Conservation (phyloP, 1,139 yeast species). For the Candida dubliniensis region DNA sequence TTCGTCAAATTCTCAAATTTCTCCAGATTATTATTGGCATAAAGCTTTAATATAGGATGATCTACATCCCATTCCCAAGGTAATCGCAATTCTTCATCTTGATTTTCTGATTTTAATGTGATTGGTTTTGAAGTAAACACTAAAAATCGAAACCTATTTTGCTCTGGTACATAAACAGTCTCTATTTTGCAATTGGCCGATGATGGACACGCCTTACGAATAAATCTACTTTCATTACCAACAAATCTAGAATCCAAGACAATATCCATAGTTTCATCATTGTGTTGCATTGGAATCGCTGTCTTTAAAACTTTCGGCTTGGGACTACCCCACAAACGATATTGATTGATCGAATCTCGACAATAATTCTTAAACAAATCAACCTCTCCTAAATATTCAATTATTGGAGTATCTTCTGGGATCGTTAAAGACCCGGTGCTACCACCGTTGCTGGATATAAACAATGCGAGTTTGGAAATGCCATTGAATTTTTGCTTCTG, state of each 20-base stretch:
- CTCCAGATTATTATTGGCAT: slow-evolving; percentile 26
- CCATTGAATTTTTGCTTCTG: slow-evolving; percentile 71
- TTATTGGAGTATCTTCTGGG: slow-evolving; percentile 53
- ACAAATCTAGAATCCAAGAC: slow-evolving; percentile 76
- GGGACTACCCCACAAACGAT: slow-evolving; percentile 77
- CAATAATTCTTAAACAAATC: slow-evolving; percentile 64
- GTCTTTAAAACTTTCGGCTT: slow-evolving; percentile 68
- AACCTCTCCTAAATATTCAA: slow-evolving; percentile 74
- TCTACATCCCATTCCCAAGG: slow-evolving; percentile 86
- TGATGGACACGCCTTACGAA: slow-evolving; percentile 66
- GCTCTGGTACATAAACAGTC: slow-evolving; percentile 50
- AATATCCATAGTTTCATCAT: slow-evolving; percentile 39
- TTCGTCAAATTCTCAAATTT: slow-evolving; percentile 52
- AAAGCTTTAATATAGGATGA: slow-evolving; percentile 70
- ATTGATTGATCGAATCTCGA: slow-evolving; percentile 70
- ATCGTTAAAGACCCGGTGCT: slow-evolving; percentile 24
- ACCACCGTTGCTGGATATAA: slow-evolving; percentile 27
- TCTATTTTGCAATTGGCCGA: slow-evolving; percentile 70
- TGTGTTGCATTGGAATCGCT: slow-evolving; percentile 36
- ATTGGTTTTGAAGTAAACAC: slow-evolving; percentile 61
- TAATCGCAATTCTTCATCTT: slow-evolving; percentile 65
- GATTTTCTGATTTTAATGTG: slow-evolving; percentile 23
- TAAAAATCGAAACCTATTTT: slow-evolving; percentile 50
- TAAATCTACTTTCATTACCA: slow-evolving; percentile 76
- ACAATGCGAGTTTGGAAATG: slow-evolving; percentile 67